Evolutionary conservation across 352 stramenopile species (phyloP).

Genomic region (Pythium folliculosum): DNA sequence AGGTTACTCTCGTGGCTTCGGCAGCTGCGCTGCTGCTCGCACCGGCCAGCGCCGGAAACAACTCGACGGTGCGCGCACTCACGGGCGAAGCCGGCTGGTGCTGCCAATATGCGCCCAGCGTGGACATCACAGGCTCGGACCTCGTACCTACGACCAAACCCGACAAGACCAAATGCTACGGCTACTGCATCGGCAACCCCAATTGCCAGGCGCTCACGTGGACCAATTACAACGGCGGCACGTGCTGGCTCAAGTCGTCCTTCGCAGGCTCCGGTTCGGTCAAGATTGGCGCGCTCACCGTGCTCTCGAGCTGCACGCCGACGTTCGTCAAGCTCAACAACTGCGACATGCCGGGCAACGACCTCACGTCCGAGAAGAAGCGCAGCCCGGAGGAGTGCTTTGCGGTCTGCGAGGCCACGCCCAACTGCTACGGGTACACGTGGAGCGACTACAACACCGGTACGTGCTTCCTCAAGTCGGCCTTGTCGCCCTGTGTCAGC

Average conservation of each 20-base stretch:
- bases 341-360: slow-evolving; percentile 3
- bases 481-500: not conserved
- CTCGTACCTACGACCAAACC: not conserved
- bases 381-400: not conserved
- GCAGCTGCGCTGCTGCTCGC: not conserved
- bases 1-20: not conserved
- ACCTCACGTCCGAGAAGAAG: not conserved
- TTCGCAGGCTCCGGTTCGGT: not conserved
- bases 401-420: not conserved
- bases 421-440: slow-evolving; percentile 5
- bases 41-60: not conserved
- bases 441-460: slow-evolving; percentile 54
- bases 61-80: not conserved
- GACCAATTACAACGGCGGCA: not conserved
- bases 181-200: slow-evolving; percentile 1
- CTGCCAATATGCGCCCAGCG: not conserved
- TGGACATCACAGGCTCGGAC: not conserved
- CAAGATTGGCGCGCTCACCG: not conserved
- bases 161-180: not conserved
- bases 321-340: not conserved
- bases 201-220: not conserved
- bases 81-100: not conserved
- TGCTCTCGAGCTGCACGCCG: not conserved
- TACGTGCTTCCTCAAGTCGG: slow-evolving; percentile 36
- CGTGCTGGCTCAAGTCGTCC: slow-evolving; percentile 1